These are phyloP conservation scores for Penicillium silybi DNA, from an alignment of 495 filamentous ascomycete species.

Conservation along the genomic window DNA sequence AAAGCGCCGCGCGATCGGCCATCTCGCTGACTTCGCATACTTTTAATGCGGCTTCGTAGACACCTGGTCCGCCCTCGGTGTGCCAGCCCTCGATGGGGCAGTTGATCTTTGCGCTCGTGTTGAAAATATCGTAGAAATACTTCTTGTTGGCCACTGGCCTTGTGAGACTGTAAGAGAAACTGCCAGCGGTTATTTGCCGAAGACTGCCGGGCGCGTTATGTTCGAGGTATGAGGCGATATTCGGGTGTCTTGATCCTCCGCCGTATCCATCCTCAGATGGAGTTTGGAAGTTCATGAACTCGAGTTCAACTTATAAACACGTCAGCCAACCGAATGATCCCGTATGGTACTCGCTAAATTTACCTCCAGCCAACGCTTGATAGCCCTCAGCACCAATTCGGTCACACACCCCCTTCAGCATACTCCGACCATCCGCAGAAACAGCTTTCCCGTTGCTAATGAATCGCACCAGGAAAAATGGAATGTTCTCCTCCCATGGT, in stretches of 20 bases:
- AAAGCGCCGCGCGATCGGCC: slow-evolving; percentile 79
- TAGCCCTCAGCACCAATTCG: slow-evolving; percentile 58
- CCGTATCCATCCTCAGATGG: slow-evolving; percentile 46
- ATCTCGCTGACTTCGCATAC: slow-evolving; percentile 71
- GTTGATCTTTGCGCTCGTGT: slow-evolving; percentile 67
- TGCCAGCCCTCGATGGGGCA: slow-evolving; percentile 90
- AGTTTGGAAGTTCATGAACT: slow-evolving; percentile 85
- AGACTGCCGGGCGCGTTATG: slow-evolving; percentile 63
- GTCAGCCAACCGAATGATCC: no score
- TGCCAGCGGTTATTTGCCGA: slow-evolving; percentile 76
- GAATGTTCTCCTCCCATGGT: slow-evolving; percentile 87
- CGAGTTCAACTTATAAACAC: slow-evolving; percentile 67
- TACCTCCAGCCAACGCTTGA: slow-evolving; percentile 84
- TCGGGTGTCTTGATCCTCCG: slow-evolving; percentile 49
- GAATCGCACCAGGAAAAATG: slow-evolving; percentile 86
- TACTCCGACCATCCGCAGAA: slow-evolving; percentile 69
- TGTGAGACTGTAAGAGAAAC: slow-evolving; percentile 92
- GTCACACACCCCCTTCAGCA: slow-evolving; percentile 61
- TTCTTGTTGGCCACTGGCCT: slow-evolving; percentile 79
- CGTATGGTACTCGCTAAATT: neutral
- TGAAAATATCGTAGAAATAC: slow-evolving; percentile 86
- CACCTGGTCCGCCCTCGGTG: slow-evolving; percentile 85
- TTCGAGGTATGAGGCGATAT: slow-evolving; percentile 63
- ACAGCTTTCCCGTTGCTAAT: slow-evolving; percentile 51
- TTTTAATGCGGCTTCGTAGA: slow-evolving; percentile 81